Percentiles rank a stretch among this genome's conserved stretches.
Conservation (phyloP, 1,284 basidiomycete species). For the Gomphus sp. region DNA sequence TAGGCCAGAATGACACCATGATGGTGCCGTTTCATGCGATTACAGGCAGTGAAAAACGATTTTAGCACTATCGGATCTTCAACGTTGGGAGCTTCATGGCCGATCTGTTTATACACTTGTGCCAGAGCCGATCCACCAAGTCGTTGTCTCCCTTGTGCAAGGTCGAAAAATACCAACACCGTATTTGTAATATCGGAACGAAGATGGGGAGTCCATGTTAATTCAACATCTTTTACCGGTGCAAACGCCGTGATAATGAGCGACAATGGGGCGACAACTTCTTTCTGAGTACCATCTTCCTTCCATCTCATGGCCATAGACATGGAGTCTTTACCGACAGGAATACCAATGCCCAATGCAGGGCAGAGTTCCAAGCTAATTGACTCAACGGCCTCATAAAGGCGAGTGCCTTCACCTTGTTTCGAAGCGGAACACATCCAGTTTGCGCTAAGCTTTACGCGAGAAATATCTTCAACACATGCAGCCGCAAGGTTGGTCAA, state of each 20-base stretch:
- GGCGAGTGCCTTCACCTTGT: constrained; percentile 80
- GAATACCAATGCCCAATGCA: constrained; percentile 88
- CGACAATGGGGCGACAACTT: constrained; percentile 87
- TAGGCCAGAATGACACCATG: constrained; percentile 80
- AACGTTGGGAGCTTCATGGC: constrained; percentile 84
- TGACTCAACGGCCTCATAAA: constrained; percentile 91
- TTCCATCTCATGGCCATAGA: constrained; percentile 98
- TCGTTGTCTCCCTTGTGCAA: constrained; percentile 77
- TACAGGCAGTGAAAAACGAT: constrained; percentile 75
- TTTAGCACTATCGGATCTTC: constrained; percentile 70
- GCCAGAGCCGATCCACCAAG: constrained; percentile 93
- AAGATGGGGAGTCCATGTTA: constrained; percentile 92
- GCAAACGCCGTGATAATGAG: constrained; percentile 95
- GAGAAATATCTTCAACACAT: constrained; percentile 58
- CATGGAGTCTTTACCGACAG: constrained; percentile 99
- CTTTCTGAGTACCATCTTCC: constrained; percentile 53
- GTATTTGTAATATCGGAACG: constrained; percentile 60
- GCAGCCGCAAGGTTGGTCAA: constrained; percentile 90
- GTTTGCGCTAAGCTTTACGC: constrained; percentile 93
- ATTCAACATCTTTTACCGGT: constrained; percentile 68
- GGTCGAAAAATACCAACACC: constrained; percentile 82
- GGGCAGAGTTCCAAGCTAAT: constrained; percentile 94
- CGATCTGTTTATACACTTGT: constrained; percentile 92
- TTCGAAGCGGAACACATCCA: constrained; percentile 98
- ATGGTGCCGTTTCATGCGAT: constrained; percentile 51